Evolutionary conservation across 768 basidiomycete genomes (phyloP).

Genomic region (Leucocoprinus birnbaumii): DNA sequence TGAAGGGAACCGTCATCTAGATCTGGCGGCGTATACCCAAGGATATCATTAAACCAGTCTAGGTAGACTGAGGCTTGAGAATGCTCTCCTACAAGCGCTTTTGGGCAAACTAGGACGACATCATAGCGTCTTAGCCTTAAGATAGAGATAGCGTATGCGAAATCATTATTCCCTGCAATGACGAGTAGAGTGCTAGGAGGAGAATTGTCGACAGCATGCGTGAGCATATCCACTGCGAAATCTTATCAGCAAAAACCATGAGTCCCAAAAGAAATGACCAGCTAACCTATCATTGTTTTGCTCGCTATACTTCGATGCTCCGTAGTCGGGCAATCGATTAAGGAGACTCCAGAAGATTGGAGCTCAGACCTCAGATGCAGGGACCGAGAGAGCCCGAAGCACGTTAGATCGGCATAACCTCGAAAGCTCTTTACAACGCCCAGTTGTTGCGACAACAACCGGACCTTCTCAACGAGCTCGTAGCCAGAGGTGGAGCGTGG

Average conservation of each 20-base stretch:
- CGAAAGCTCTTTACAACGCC: conserved; percentile 12
- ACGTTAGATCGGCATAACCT: conserved; percentile 10
- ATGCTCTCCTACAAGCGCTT: conserved; percentile 33
- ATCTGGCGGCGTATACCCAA: conserved; percentile 17
- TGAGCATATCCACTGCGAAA: conserved; percentile 21
- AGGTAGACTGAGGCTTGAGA: conserved; percentile 45
- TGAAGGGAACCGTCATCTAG: background rate
- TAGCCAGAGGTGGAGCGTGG: conserved; percentile 1
- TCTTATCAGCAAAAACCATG: background rate
- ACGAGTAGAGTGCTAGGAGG: conserved; percentile 42
- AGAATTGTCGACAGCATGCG: conserved; percentile 39
- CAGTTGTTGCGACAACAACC: background rate
- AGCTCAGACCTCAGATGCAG: conserved; percentile 12
- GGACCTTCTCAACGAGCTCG: conserved; percentile 5
- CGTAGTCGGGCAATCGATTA: conserved; percentile 10
- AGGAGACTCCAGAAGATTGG: conserved; percentile 13
- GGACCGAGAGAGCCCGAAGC: background rate
- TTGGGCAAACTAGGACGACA: conserved; percentile 38
- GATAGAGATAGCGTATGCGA: conserved; percentile 40
- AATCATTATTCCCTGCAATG: conserved; percentile 44
- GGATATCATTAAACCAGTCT: conserved; percentile 42
- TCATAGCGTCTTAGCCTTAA: conserved; percentile 35
- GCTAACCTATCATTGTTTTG: conserved; percentile 10
- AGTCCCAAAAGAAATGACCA: background rate
- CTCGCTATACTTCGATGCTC: conserved; percentile 8